A percentile compares a stretch with the other conserved stretches of the same genome.
Evolutionary conservation across 768 basidiomycete species (phyloP).

Genomic region (Boletellus sp.): DNA sequence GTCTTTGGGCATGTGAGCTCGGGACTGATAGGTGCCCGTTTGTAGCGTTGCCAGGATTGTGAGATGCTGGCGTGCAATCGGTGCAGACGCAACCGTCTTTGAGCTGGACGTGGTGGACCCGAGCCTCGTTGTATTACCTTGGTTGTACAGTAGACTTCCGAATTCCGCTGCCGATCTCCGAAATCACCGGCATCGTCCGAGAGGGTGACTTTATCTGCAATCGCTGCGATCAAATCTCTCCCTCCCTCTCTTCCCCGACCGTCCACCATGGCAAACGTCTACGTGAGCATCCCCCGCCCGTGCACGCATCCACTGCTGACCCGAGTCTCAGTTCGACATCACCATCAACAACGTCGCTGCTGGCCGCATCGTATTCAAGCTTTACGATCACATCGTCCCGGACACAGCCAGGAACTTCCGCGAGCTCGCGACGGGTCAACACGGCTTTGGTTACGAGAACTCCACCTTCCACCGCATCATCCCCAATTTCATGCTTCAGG

Average conservation of each 20-base stretch:
- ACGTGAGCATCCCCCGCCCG: constrained; percentile 2
- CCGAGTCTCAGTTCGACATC: constrained; percentile 59
- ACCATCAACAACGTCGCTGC: constrained; percentile 35
- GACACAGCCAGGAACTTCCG: constrained; percentile 83
- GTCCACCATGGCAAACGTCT: constrained; percentile 24
- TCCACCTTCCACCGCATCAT: constrained; percentile 79
- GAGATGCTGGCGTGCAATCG: constrained; percentile 34
- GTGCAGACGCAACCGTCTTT: constrained; percentile 36
- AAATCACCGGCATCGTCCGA: constrained; percentile 12
- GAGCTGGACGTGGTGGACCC: not conserved
- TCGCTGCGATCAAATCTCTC: not conserved
- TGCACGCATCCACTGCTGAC: not conserved
- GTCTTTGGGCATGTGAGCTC: not conserved
- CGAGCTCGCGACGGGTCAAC: constrained; percentile 72
- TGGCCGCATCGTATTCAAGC: constrained; percentile 77
- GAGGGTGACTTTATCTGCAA: not conserved
- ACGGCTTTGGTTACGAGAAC: constrained; percentile 72
- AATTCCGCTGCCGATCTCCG: constrained; percentile 4
- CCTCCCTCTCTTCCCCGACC: not conserved
- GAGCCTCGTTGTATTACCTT: no score
- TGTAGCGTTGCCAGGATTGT: constrained; percentile 33
- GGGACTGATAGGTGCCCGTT: not conserved
- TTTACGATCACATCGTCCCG: constrained; percentile 77
- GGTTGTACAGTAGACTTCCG: not conserved
- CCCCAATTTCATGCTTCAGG: constrained; percentile 84